Conservation (phyloP, 352 stramenopile genomes). For the Aphanomyces stellatus region DNA sequence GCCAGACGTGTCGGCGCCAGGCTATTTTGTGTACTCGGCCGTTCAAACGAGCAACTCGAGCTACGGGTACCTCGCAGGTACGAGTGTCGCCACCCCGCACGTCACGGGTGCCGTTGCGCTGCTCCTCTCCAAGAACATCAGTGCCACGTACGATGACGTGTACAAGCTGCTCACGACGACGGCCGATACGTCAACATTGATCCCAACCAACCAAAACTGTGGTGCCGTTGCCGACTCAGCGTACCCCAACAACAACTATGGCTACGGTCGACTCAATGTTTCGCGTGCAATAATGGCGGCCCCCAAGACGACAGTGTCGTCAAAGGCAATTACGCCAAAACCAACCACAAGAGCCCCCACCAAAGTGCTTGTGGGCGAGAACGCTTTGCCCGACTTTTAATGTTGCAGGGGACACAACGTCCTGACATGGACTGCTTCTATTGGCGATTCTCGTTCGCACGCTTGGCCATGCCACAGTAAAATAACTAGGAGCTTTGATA, state of each 20-base stretch:
- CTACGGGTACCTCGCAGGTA: conserved; percentile 39
- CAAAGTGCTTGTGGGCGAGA: too few species aligned
- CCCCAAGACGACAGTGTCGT: too few species aligned
- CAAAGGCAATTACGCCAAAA: too few species aligned
- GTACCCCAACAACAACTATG: conserved; percentile 39
- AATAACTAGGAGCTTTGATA: too few species aligned
- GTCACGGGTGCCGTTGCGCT: conserved; percentile 39
- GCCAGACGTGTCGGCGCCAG: conserved; percentile 35
- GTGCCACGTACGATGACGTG: conserved; percentile 27
- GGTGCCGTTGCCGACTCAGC: conserved; percentile 26
- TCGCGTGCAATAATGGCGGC: too few species aligned
- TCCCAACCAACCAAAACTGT: conserved; percentile 27
- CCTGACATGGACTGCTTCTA: too few species aligned
- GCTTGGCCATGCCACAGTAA: too few species aligned
- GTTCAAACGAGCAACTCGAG: conserved; percentile 28
- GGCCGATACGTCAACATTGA: conserved; percentile 12
- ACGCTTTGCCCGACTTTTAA: too few species aligned
- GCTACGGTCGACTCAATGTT: neutral
- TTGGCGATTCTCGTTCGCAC: too few species aligned
- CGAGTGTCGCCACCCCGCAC: conserved; percentile 48
- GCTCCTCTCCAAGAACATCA: conserved; percentile 28
- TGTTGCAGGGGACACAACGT: too few species aligned
- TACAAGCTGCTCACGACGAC: conserved; percentile 26
- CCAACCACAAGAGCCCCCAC: too few species aligned
- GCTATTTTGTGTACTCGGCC: conserved; percentile 32